Evolutionary conservation across 2,329 filamentous ascomycete species (phyloP).

Genomic region (Magnaporthiopsis rhizophila): DNA sequence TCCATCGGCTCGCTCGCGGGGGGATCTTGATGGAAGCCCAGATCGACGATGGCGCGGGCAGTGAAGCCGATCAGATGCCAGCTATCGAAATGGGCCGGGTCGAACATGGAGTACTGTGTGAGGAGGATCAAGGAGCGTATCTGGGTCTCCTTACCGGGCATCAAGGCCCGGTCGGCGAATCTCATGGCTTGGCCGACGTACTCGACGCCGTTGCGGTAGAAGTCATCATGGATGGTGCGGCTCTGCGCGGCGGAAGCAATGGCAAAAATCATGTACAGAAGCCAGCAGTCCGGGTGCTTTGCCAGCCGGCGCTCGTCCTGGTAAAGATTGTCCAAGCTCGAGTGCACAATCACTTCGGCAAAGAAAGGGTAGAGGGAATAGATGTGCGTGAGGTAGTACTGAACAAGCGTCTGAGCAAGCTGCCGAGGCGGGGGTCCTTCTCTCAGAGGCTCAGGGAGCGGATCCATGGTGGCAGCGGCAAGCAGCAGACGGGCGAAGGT

Average conservation of each 20-base stretch:
- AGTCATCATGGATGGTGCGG: conserved; percentile 56
- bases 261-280: conserved; percentile 82
- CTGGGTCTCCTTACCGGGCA: conserved; percentile 74
- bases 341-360: conserved; percentile 68
- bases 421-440: conserved; percentile 63
- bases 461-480: conserved; percentile 70
- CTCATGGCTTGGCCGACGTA: conserved; percentile 59
- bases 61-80: conserved; percentile 93
- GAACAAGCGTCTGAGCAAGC: conserved; percentile 59
- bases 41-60: conserved; percentile 76
- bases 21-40: conserved; percentile 90
- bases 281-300: conserved; percentile 69
- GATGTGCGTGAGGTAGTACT: conserved; percentile 79
- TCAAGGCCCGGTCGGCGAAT: conserved; percentile 73
- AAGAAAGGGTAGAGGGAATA: conserved; percentile 78
- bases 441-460: conserved; percentile 49
- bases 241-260: conserved; percentile 72
- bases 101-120: conserved; percentile 82
- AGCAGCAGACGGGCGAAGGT: conserved; percentile 86
- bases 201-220: conserved; percentile 48
- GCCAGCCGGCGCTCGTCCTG: conserved; percentile 50
- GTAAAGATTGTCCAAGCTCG: conserved; percentile 75
- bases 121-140: conserved; percentile 83
- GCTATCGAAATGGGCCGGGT: conserved; percentile 84
- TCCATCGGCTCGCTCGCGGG: conserved; percentile 61